phyloP scores from a whole-genome alignment of 495 filamentous ascomycete species.

The Xylaria venustula region DNA sequence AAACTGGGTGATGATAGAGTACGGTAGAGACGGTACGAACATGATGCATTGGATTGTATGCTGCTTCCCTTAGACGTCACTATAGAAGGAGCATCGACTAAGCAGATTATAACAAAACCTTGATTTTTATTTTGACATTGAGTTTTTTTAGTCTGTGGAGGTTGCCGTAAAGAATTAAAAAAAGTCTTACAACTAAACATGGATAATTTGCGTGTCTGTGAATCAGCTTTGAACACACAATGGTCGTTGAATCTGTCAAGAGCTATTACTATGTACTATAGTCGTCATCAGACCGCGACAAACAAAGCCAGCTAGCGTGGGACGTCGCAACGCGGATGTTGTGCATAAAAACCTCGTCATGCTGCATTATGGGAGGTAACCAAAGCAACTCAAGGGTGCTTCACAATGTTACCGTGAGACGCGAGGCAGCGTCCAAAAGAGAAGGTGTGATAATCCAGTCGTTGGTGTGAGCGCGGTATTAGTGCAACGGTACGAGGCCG shows the following conservation, averaged over 20 bases:
- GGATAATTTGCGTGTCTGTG: neutral
- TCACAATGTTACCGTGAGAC: neutral
- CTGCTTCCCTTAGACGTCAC: neutral
- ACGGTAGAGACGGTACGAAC: neutral
- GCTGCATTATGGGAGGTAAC: slow-evolving; percentile 8
- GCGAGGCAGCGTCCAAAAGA: neutral
- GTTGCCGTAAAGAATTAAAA: neutral
- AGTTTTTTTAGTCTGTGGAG: neutral
- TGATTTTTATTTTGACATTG: neutral
- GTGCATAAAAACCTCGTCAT: slow-evolving; percentile 7
- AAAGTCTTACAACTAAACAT: neutral
- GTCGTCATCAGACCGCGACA: too few relatives aligned
- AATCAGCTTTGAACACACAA: too few relatives aligned
- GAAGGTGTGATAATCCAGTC: neutral
- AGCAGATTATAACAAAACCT: neutral
- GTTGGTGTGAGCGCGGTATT: neutral
- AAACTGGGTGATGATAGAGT: neutral
- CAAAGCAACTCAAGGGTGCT: neutral
- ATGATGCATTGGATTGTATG: slow-evolving; percentile 1
- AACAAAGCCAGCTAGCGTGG: too few relatives aligned
- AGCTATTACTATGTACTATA: too few relatives aligned
- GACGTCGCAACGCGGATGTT: neutral
- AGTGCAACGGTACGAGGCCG: neutral
- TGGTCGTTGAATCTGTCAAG: too few relatives aligned
- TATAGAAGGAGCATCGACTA: neutral